Evolutionary conservation across 352 stramenopile species (phyloP), one percentile per base, ranked within the genome.

Genomic region (Pilasporangium apinafurcum): DNA sequence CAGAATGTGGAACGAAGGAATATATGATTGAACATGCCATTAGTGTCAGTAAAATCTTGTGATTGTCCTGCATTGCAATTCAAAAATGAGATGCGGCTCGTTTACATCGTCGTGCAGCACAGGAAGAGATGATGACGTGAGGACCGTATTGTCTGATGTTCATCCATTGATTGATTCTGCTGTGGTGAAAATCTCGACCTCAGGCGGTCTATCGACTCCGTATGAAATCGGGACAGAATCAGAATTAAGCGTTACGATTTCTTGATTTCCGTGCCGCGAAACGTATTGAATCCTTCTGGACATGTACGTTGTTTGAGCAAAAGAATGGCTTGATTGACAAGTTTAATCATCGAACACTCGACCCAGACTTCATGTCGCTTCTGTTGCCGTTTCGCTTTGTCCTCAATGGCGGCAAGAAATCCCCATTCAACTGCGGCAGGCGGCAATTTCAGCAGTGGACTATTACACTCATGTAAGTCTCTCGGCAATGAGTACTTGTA

Each of bases 281-380:
- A 60, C 18, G 56, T 64, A 50, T 75, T 82, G 57, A 60, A 82
- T n/a, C 66, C 60, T 3, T 48, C 44, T 13, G 65, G 42, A 39
- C 65, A 79, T 27, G 56, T 58, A 26, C 54, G 60, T 25, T 71
- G 59, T 47, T 77, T 80, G 51, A 62, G 65, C 40, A 61, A 60
- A 24, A 71, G 21, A 41, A 72, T 51, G 8, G 58, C 63, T 37
- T 75, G 62, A 44, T 79, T 76, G 24, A 68, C 51, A n/a, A 74
- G 26, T n/a, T 62, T 62, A 36, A 35, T 43, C 4, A 62, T n/a
- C 28, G 48, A 45, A 31, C 53, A 62, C 25, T 44, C 36, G 10
- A 36, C 25, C 53, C 53, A 62, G 12, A 62, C 37, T 13, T 56
- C 34, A 27, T 62, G 53, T 25, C 48, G 48, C 14, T 31, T 29